Evolutionary conservation across 371 early-diverging fungal species (phyloP), one percentile per base, ranked within the genome.

Genomic region (Circinella minor): DNA sequence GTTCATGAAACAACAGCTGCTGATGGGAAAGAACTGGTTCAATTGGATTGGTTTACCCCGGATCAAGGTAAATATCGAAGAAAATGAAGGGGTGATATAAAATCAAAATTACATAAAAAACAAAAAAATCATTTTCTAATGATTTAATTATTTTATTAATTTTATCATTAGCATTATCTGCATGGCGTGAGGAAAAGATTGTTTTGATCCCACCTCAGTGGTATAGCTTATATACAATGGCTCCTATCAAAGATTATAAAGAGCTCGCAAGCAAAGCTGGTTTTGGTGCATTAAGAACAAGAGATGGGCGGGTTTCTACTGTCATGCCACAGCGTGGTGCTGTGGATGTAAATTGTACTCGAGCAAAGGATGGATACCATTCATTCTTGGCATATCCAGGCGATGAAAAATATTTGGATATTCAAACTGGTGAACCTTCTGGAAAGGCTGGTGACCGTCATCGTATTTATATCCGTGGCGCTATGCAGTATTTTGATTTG

Each of bases 21-120:
- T 1, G 92, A 91, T 71, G 90, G 89, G 11, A 80, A 79, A 46
- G 95, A 95, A 71, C 85, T 88, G 0, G 82, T 88, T 0, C 61
- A 74, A 0, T 71, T 91, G 66, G 87, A 85, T 37, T 95, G 94
- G 94, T 73, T 89, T 37, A 83, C 85, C 4, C 95, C 95, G 0
- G 77, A 78, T 61, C 86, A 91, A 71, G 89, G 87, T 20, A 3
- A 43, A 43, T 6, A 43, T 43, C 27, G 3, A 43, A 43, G 43
- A 9, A 43, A 9, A 6, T 9, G 11, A 43, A 11, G 43, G 43
- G 43, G 43, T 1, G 39, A 43, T 9, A 43, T 11, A 43, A 9
- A 9, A 43, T 9, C 43, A 11, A 0, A 11, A 43, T 9, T 43
- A 43, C 0, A 43, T 43, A 43, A 2, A 27, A 27, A 27, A 27